Percentiles rank a stretch among this genome's conserved stretches.
These are phyloP conservation scores for Ramularia collo-cygni DNA, from an alignment of 2,329 filamentous ascomycete species.

Conservation along the genomic window DNA sequence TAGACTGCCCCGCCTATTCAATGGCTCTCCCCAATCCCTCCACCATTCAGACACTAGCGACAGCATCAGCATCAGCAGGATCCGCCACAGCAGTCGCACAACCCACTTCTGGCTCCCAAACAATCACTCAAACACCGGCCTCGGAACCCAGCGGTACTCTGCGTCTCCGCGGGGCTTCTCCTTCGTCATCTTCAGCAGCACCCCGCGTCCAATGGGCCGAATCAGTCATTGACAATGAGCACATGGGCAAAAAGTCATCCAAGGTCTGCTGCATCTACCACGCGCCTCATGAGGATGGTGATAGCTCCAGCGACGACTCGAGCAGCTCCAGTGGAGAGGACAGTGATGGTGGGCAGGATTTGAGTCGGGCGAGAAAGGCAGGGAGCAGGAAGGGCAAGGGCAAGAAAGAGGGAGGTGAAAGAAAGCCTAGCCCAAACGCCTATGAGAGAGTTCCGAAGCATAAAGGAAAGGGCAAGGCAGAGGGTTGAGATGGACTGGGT, in stretches of 20 bases:
- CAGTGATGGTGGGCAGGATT: conserved; percentile 50
- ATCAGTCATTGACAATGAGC: conserved; percentile 91
- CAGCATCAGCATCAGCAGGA: no score
- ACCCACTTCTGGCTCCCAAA: conserved; percentile 27
- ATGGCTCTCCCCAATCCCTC: no score
- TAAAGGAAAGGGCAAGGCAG: conserved; percentile 22
- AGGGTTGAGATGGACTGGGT: conserved; percentile 16
- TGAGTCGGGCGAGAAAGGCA: conserved; percentile 41
- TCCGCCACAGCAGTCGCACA: conserved; percentile 14
- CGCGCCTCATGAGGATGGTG: conserved; percentile 70
- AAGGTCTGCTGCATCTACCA: conserved; percentile 99
- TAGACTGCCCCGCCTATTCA: no score
- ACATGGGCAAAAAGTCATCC: conserved; percentile 84
- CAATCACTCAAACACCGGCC: conserved; percentile 21
- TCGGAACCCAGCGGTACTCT: conserved; percentile 24
- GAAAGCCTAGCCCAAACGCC: conserved; percentile 67
- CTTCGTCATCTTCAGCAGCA: conserved; percentile 32
- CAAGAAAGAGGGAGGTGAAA: conserved; percentile 24
- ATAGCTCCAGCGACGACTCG: conserved; percentile 65
- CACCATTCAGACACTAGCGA: no score
- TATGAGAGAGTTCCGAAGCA: conserved; percentile 68
- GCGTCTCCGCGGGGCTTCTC: conserved; percentile 33
- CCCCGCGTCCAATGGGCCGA: conserved; percentile 85
- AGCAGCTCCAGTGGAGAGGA: conserved; percentile 48
- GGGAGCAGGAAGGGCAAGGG: conserved; percentile 34